phyloP scores from a whole-genome alignment of 305 asterid genomes.

The Fraxinus sp. region DNA sequence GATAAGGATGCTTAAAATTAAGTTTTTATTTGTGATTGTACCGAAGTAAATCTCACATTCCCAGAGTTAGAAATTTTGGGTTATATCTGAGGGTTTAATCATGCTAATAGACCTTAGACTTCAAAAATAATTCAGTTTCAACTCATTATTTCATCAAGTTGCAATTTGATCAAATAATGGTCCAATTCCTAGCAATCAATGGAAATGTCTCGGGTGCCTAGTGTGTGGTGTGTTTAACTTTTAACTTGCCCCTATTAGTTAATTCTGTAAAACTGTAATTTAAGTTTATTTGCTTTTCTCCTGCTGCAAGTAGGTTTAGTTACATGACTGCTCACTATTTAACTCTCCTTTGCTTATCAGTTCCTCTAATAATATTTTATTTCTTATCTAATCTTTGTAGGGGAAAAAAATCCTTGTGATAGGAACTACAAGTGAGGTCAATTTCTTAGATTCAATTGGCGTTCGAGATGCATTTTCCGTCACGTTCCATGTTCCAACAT shows the following conservation, averaged over 20 bases:
- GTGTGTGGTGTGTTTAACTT: neutral
- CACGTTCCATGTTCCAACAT: constrained; percentile 81
- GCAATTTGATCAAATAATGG: neutral
- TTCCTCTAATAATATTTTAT: constrained; percentile 13
- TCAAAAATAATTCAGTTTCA: neutral
- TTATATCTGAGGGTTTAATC: neutral
- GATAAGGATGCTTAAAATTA: neutral
- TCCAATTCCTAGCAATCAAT: neutral
- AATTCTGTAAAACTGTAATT: neutral
- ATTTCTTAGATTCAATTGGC: constrained; percentile 81
- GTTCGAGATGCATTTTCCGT: constrained; percentile 78
- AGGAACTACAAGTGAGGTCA: constrained; percentile 88
- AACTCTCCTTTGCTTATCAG: constrained; percentile 2
- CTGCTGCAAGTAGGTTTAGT: constrained; percentile 5
- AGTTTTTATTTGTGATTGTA: neutral
- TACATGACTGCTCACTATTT: constrained; percentile 11
- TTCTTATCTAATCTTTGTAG: constrained; percentile 39
- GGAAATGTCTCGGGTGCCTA: neutral
- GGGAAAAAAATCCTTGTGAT: constrained; percentile 86
- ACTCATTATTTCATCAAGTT: neutral
- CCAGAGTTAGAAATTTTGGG: neutral
- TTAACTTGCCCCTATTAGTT: neutral
- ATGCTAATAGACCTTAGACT: neutral
- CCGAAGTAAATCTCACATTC: neutral
- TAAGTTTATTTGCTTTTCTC: neutral